phyloP scores from a whole-genome alignment of 1,284 basidiomycete species.

The Apiotrichum domesticum region DNA sequence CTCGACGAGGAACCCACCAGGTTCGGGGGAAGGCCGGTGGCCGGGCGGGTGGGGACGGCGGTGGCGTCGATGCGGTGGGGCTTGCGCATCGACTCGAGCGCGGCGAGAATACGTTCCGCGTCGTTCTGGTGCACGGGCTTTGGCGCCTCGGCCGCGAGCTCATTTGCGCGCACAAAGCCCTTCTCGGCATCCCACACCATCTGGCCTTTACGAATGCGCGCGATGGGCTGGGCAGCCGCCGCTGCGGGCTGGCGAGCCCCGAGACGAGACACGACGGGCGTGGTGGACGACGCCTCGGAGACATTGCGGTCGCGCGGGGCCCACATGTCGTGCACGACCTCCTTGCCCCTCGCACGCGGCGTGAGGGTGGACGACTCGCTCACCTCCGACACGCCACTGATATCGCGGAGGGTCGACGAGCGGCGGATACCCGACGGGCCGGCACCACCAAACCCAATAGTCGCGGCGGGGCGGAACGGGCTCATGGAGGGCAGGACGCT shows the following conservation, averaged over 20 bases:
- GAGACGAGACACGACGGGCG: constrained; percentile 3
- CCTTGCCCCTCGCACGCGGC: too few relatives aligned
- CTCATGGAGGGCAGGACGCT: constrained; percentile 22
- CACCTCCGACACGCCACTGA: constrained; percentile 26
- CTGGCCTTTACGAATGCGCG: constrained; percentile 37
- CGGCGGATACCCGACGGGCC: constrained; percentile 18
- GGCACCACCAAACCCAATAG: constrained; percentile 6
- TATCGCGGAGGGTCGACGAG: constrained; percentile 28
- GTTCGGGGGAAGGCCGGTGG: constrained; percentile 17
- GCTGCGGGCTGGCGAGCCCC: not conserved
- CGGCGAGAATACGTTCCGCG: constrained; percentile 43
- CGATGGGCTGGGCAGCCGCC: not conserved
- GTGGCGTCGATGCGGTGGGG: constrained; percentile 19
- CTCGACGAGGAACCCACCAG: constrained; percentile 39
- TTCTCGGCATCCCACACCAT: constrained; percentile 40
- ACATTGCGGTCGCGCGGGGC: not conserved
- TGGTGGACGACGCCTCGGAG: not conserved
- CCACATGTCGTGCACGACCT: too few relatives aligned
- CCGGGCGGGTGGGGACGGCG: not conserved
- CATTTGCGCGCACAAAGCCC: constrained; percentile 39
- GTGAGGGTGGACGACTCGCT: constrained; percentile 16
- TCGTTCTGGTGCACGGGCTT: constrained; percentile 33
- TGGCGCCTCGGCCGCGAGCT: constrained; percentile 26
- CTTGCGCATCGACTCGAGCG: constrained; percentile 40
- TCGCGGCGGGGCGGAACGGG: constrained; percentile 28